Evolutionary conservation across 306 rosid species (phyloP).

Genomic region (Cicer yamashitae): DNA sequence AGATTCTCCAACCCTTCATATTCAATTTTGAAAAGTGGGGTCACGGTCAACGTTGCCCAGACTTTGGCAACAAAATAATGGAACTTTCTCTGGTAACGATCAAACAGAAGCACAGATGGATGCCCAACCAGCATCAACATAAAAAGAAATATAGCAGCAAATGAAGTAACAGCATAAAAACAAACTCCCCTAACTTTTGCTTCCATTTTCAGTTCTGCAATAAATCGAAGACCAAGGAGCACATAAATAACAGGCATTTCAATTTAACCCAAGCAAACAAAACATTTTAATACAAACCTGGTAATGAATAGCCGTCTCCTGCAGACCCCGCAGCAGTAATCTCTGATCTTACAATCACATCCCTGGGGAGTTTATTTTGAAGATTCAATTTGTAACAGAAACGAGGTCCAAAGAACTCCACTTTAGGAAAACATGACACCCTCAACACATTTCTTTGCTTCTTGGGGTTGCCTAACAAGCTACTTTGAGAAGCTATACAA

Average conservation of each 20-base stretch:
- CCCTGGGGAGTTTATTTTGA: slow-evolving; percentile 47
- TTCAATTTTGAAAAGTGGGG: slow-evolving; percentile 71
- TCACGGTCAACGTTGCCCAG: slow-evolving; percentile 74
- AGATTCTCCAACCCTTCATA: slow-evolving; percentile 86
- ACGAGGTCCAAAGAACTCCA: slow-evolving; percentile 42
- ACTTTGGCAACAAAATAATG: slow-evolving; percentile 74
- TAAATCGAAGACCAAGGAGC: slow-evolving; percentile 28
- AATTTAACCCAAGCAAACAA: slow-evolving; percentile 28
- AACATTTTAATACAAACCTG: slow-evolving; percentile 58
- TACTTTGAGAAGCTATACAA: slow-evolving; percentile 54
- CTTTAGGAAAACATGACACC: slow-evolving; percentile 41
- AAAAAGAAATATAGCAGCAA: slow-evolving; percentile 72
- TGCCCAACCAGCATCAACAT: slow-evolving; percentile 73
- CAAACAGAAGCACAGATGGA: slow-evolving; percentile 73
- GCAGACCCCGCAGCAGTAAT: slow-evolving; percentile 61
- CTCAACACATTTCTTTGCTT: slow-evolving; percentile 38
- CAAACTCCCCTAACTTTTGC: slow-evolving; percentile 78
- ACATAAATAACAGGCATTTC: not conserved
- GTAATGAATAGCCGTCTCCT: slow-evolving; percentile 52
- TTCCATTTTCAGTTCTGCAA: slow-evolving; percentile 64
- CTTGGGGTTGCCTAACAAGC: slow-evolving; percentile 47
- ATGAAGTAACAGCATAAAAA: slow-evolving; percentile 66
- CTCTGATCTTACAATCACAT: slow-evolving; percentile 64
- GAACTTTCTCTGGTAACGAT: slow-evolving; percentile 71
- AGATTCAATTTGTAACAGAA: slow-evolving; percentile 38